A percentile compares a stretch with the other conserved stretches of the same genome.
Evolutionary conservation across 768 basidiomycete genomes (phyloP).

Genomic region (Floccularia luteovirens): DNA sequence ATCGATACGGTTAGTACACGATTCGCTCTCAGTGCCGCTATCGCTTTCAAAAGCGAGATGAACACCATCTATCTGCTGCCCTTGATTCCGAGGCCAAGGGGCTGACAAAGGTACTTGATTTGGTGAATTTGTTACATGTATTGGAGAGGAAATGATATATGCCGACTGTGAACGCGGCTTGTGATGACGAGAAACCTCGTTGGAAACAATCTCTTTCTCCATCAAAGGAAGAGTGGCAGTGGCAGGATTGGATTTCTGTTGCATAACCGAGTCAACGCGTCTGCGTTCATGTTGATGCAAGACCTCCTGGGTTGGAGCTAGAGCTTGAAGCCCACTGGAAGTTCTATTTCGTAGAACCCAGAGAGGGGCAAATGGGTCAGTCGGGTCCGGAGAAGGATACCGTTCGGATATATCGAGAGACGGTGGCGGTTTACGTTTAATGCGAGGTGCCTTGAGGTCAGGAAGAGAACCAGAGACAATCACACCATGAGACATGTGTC

Average conservation of each 20-base stretch:
- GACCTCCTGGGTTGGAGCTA: slow-evolving; percentile 5
- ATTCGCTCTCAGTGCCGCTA: slow-evolving; percentile 11
- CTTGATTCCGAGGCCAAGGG: slow-evolving; percentile 6
- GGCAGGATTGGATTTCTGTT: neutral
- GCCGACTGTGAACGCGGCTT: slow-evolving; percentile 14
- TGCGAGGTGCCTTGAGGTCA: slow-evolving; percentile 10
- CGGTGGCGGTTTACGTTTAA: slow-evolving; percentile 56
- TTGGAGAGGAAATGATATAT: slow-evolving; percentile 5
- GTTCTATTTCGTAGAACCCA: slow-evolving; percentile 54
- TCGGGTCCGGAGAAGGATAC: slow-evolving; percentile 63
- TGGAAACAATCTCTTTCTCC: slow-evolving; percentile 4
- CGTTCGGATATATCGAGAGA: slow-evolving; percentile 38
- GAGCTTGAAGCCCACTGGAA: slow-evolving; percentile 30
- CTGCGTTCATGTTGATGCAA: too few relatives aligned
- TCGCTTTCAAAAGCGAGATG: slow-evolving; percentile 2
- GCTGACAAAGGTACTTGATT: neutral
- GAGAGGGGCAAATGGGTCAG: slow-evolving; percentile 65
- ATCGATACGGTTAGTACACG: slow-evolving; percentile 6
- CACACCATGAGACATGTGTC: neutral
- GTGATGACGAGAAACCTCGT: too few relatives aligned
- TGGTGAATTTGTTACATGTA: neutral
- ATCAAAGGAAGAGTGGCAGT: neutral
- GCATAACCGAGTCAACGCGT: neutral
- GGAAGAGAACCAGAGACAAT: neutral
- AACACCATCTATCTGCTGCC: neutral